Conservation (phyloP, 176 grass and related monocot genomes). For the Panicum miliaceum region DNA sequence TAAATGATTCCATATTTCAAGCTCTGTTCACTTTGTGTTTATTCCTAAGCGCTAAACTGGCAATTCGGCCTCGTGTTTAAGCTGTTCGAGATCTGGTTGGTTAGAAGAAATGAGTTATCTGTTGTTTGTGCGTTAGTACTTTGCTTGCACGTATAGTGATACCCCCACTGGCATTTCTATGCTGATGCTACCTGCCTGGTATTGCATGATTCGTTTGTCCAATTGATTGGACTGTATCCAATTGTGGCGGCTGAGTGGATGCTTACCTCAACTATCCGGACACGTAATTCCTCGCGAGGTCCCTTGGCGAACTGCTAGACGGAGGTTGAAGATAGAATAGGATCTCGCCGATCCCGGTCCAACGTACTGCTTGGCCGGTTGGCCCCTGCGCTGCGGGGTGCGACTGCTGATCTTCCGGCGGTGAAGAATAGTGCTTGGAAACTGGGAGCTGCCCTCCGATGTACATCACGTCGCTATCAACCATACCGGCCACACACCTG, state of each 20-base stretch:
- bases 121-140: background rate
- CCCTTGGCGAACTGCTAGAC: no score
- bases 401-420: background rate
- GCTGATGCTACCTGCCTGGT: background rate
- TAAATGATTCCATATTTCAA: conserved; percentile 23
- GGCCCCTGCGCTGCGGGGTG: no score
- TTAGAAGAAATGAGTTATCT: background rate
- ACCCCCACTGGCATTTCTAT: background rate
- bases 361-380: no score
- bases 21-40: background rate
- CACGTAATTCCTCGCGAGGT: background rate
- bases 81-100: background rate
- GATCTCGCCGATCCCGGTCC: no score
- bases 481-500: background rate
- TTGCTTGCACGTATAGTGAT: background rate
- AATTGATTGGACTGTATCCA: background rate
- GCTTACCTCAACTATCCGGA: no score
- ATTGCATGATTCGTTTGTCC: background rate
- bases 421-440: background rate
- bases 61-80: background rate
- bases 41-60: background rate
- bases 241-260: background rate
- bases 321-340: no score
- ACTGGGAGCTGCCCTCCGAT: background rate
- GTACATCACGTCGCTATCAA: background rate